A percentile compares a stretch with the other conserved stretches of the same genome.
Conservation (phyloP, 176 grass and related monocot genomes). For the Dendrocalamus sinicus region DNA sequence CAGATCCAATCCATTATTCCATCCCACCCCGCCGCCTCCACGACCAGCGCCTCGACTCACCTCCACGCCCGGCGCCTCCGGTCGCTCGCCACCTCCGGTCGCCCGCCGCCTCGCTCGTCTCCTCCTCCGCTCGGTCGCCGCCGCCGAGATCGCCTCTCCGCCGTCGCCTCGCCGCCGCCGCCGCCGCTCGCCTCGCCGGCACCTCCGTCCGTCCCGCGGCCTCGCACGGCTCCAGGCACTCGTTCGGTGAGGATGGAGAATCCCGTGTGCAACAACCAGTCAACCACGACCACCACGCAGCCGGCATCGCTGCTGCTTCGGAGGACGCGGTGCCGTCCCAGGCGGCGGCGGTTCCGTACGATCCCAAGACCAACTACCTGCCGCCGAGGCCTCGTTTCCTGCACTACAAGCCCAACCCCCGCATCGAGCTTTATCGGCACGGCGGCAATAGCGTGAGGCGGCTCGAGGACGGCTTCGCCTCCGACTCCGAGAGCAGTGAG, state of each 20-base stretch:
- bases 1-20: too few species aligned
- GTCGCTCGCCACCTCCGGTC: too few species aligned
- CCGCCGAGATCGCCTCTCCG: too few species aligned
- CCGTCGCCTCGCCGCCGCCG: too few species aligned
- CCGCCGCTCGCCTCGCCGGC: too few species aligned
- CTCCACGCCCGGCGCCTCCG: too few species aligned
- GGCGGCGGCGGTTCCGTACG: constrained; percentile 55
- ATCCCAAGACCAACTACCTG: constrained; percentile 87
- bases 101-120: too few species aligned
- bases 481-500: constrained; percentile 57
- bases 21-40: too few species aligned
- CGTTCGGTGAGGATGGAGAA: not conserved
- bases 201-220: too few species aligned
- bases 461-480: constrained; percentile 63
- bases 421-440: constrained; percentile 42
- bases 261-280: not conserved
- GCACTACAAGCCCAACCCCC: constrained; percentile 79
- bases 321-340: constrained; percentile 12
- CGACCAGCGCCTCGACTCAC: too few species aligned
- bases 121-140: too few species aligned
- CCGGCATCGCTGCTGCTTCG: not conserved
- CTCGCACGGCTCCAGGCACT: not conserved
- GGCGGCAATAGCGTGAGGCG: not conserved
- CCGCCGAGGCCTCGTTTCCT: constrained; percentile 86
- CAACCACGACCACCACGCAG: not conserved